Percentiles rank a stretch among this genome's conserved stretches.
These are phyloP conservation scores for Agroathelia rolfsii DNA, from an alignment of 1,284 basidiomycete genomes.

Conservation along the genomic window DNA sequence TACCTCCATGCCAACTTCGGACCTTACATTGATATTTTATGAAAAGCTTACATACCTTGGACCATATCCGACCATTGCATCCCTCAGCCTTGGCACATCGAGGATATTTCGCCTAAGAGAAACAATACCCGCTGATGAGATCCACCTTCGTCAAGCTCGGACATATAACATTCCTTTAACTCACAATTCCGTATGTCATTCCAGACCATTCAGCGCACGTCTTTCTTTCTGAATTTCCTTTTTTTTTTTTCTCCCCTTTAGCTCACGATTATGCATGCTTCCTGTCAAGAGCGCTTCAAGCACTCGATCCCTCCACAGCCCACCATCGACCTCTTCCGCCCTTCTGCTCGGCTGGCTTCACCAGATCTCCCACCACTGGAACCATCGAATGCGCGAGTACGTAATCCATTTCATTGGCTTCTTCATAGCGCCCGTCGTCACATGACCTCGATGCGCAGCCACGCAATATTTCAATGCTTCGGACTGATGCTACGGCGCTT, in stretches of 20 bases:
- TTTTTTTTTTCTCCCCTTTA: slow-evolving; percentile 18
- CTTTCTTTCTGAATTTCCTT: slow-evolving; percentile 5
- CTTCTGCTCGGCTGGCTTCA: slow-evolving; percentile 40
- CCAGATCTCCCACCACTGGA: slow-evolving; percentile 22
- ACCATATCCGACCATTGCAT: slow-evolving; percentile 88
- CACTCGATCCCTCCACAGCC: slow-evolving; percentile 71
- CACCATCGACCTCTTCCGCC: slow-evolving; percentile 68
- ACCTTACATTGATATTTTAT: slow-evolving; percentile 5
- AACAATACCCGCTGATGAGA: slow-evolving; percentile 52
- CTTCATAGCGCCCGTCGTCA: too few species aligned
- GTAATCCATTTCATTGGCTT: too few species aligned
- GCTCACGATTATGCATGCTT: slow-evolving; percentile 88
- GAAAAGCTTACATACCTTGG: slow-evolving; percentile 62
- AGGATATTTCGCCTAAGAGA: slow-evolving; percentile 74
- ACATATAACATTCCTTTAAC: slow-evolving; percentile 79
- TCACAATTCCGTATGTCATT: slow-evolving; percentile 68
- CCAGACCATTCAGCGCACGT: slow-evolving; percentile 2
- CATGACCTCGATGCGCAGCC: too few species aligned
- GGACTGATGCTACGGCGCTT: too few species aligned
- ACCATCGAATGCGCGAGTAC: too few species aligned
- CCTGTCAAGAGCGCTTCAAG: slow-evolving; percentile 85
- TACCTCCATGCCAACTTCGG: slow-evolving; percentile 22
- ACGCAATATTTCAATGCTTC: too few species aligned
- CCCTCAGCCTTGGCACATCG: slow-evolving; percentile 73
- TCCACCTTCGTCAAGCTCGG: slow-evolving; percentile 41